These are phyloP conservation scores for Didymella pinodella DNA, from an alignment of 2,329 filamentous ascomycete genomes.

Conservation along the genomic window DNA sequence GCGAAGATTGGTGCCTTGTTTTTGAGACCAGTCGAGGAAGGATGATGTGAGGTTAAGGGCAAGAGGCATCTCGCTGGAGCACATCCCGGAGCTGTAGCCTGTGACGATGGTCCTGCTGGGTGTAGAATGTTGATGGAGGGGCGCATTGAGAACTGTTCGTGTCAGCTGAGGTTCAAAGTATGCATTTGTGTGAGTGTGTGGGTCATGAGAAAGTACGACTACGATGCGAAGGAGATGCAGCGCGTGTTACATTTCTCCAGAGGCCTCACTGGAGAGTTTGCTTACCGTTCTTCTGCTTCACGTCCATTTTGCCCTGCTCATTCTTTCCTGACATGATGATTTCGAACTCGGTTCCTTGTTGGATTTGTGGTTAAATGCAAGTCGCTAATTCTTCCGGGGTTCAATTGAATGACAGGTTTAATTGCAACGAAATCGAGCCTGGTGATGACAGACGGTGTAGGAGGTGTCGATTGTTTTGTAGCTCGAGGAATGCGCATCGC, in stretches of 20 bases:
- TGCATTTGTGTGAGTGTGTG: background rate
- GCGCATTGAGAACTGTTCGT: constrained; percentile 33
- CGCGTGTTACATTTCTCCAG: background rate
- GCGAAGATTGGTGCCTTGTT: constrained; percentile 65
- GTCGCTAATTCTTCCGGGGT: background rate
- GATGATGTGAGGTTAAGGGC: constrained; percentile 64
- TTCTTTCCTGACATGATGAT: constrained; percentile 24
- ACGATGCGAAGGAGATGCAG: background rate
- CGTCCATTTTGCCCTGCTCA: constrained; percentile 33
- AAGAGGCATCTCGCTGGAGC: constrained; percentile 49
- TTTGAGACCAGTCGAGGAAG: constrained; percentile 67
- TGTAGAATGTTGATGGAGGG: constrained; percentile 35
- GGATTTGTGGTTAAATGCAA: too few species aligned
- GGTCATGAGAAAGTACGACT: background rate
- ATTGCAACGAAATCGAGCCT: background rate
- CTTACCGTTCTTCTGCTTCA: constrained; percentile 40
- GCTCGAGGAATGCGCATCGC: constrained; percentile 2
- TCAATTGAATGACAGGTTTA: background rate
- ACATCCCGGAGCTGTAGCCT: constrained; percentile 27
- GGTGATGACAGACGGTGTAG: background rate
- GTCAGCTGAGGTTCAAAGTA: background rate
- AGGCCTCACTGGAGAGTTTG: background rate
- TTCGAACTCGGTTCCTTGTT: too few species aligned
- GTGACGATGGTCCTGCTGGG: constrained; percentile 19
- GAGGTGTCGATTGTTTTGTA: constrained; percentile 3